Percentiles rank a stretch among this genome's conserved stretches.
Evolutionary conservation across 2,329 filamentous ascomycete genomes (phyloP).

Genomic region (Alternaria sp.): DNA sequence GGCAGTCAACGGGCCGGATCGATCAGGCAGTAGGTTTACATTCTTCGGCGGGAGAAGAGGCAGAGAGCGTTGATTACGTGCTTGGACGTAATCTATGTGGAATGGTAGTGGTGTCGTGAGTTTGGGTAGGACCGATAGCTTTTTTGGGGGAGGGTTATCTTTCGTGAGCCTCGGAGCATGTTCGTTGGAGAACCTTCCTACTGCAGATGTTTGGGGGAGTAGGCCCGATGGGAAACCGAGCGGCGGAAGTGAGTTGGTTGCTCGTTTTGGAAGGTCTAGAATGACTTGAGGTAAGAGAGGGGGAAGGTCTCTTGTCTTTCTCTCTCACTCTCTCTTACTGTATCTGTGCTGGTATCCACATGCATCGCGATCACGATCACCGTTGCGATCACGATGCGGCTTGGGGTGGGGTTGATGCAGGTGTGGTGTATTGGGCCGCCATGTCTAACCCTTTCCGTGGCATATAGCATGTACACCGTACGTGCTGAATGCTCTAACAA

Average conservation of each 20-base stretch:
- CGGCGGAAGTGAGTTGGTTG: neutral
- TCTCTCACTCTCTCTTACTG: neutral
- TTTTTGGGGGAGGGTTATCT: neutral
- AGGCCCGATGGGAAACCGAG: conserved; percentile 1
- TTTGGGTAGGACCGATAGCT: neutral
- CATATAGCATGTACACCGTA: neutral
- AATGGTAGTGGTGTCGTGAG: conserved; percentile 1
- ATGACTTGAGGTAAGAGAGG: neutral
- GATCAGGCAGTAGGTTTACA: neutral
- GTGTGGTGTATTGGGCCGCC: conserved; percentile 1
- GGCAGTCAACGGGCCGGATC: conserved; percentile 1
- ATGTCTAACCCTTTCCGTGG: neutral
- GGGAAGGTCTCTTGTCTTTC: no score
- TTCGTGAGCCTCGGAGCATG: neutral
- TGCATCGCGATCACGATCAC: neutral
- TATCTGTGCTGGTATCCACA: neutral
- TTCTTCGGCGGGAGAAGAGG: neutral
- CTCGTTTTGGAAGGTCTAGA: conserved; percentile 5
- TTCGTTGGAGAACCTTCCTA: neutral
- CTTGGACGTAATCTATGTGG: neutral
- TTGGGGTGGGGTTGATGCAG: conserved; percentile 1
- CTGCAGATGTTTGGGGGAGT: neutral
- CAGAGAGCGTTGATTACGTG: neutral
- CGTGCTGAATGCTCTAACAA: neutral
- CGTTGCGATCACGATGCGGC: neutral